phyloP scores from a whole-genome alignment of 1,284 basidiomycete species.

The Pholiota adiposa region DNA sequence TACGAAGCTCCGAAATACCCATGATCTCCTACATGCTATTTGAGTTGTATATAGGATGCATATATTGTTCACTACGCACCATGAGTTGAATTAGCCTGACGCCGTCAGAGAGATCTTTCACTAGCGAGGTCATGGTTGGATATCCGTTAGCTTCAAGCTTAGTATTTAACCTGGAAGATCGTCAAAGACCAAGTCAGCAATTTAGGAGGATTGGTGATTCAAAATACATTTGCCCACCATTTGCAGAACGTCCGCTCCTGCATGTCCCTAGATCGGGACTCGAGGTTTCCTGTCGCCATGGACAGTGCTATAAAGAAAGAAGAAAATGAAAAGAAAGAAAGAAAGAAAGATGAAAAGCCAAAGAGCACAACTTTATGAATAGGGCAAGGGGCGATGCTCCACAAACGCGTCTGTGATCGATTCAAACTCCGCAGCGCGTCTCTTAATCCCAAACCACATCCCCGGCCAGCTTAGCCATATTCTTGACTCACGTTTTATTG shows the following conservation, averaged over 20 bases:
- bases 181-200: not conserved
- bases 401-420: constrained; percentile 34
- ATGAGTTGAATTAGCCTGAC: constrained; percentile 93
- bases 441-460: constrained; percentile 16
- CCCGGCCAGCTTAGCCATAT: not conserved
- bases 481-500: not conserved
- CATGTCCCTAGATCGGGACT: constrained; percentile 66
- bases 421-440: constrained; percentile 48
- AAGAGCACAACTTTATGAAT: too few relatives aligned
- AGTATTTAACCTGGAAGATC: constrained; percentile 83
- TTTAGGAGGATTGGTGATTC: not conserved
- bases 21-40: constrained; percentile 81
- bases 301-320: not conserved
- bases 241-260: constrained; percentile 87
- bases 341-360: not conserved
- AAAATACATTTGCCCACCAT: constrained; percentile 54
- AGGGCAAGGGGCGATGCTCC: constrained; percentile 10
- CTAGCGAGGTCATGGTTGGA: constrained; percentile 90
- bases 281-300: constrained; percentile 55
- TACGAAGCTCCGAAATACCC: constrained; percentile 53
- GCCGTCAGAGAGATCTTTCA: constrained; percentile 92
- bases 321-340: not conserved
- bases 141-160: constrained; percentile 88
- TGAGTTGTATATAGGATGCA: not conserved
- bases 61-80: constrained; percentile 48